Percentiles rank a stretch among this genome's conserved stretches.
Evolutionary conservation across 1,284 basidiomycete species (phyloP).

Genomic region (Prillingera fragicola): DNA sequence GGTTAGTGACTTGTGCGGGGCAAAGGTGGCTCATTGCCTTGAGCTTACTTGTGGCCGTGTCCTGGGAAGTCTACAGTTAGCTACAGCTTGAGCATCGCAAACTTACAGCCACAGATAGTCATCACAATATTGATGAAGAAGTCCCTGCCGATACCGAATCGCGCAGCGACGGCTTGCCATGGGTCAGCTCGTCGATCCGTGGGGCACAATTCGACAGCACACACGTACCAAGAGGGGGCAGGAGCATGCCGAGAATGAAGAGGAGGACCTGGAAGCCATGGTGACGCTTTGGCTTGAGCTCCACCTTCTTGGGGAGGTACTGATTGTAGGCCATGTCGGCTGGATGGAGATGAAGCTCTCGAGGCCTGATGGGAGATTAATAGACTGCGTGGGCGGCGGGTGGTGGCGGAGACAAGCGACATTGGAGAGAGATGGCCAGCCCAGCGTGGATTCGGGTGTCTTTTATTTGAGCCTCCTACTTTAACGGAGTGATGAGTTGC

Average conservation of each 20-base stretch:
- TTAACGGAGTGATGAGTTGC: no score
- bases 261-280: slow-evolving; percentile 79
- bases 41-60: slow-evolving; percentile 48
- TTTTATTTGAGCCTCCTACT: no score
- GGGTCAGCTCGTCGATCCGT: slow-evolving; percentile 1
- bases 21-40: no score
- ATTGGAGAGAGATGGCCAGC: no score
- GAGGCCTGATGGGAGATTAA: no score
- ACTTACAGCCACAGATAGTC: slow-evolving; percentile 80
- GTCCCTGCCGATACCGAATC: slow-evolving; percentile 88
- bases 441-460: no score
- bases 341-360: no score
- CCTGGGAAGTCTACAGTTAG: slow-evolving; percentile 43
- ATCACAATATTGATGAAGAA: slow-evolving; percentile 82
- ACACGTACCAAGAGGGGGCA: slow-evolving; percentile 82
- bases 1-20: slow-evolving; percentile 1
- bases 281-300: slow-evolving; percentile 63
- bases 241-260: slow-evolving; percentile 73
- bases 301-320: slow-evolving; percentile 52
- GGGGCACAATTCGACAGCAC: slow-evolving; percentile 27
- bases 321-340: slow-evolving; percentile 29
- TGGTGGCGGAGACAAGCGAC: no score
- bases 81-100: not conserved
- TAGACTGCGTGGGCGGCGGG: no score
- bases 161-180: slow-evolving; percentile 73